Conservation (phyloP, 371 early-diverging fungal genomes). For the Dinochytrium kinnereticum region DNA sequence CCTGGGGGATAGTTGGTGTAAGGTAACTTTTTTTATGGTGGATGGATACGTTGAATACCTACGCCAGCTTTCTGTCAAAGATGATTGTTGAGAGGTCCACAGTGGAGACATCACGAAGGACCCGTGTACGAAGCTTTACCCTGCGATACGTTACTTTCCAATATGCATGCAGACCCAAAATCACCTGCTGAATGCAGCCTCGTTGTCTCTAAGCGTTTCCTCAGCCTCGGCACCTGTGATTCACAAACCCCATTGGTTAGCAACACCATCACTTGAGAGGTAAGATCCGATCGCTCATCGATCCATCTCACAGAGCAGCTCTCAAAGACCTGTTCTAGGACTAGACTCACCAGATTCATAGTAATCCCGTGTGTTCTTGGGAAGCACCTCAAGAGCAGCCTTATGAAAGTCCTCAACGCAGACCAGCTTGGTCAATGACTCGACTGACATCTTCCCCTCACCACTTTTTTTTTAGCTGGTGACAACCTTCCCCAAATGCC, state of each 20-base stretch:
- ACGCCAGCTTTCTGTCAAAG: conserved; percentile 24
- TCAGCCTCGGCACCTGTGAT: not conserved
- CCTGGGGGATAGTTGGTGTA: not conserved
- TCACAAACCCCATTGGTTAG: no score
- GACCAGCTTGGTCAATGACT: conserved; percentile 5
- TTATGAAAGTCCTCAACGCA: conserved; percentile 21
- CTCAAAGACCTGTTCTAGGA: no score
- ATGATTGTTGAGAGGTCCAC: conserved; percentile 18
- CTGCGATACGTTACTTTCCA: not conserved
- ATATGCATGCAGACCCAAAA: not conserved
- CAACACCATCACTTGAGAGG: not conserved
- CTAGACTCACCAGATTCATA: conserved; percentile 23
- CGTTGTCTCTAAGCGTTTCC: conserved; percentile 7
- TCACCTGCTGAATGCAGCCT: conserved; percentile 15
- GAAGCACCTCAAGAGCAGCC: not conserved
- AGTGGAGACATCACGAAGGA: conserved; percentile 31
- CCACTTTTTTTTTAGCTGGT: not conserved
- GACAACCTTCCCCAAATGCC: not conserved
- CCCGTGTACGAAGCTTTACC: conserved; percentile 31
- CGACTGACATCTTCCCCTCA: not conserved
- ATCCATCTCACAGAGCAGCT: no score
- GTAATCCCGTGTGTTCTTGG: conserved; percentile 23
- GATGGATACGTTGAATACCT: not conserved
- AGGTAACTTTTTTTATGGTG: no score
- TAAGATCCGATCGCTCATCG: no score